Evolutionary conservation across 2,329 filamentous ascomycete species (phyloP).

Genomic region (Geosmithia flava): DNA sequence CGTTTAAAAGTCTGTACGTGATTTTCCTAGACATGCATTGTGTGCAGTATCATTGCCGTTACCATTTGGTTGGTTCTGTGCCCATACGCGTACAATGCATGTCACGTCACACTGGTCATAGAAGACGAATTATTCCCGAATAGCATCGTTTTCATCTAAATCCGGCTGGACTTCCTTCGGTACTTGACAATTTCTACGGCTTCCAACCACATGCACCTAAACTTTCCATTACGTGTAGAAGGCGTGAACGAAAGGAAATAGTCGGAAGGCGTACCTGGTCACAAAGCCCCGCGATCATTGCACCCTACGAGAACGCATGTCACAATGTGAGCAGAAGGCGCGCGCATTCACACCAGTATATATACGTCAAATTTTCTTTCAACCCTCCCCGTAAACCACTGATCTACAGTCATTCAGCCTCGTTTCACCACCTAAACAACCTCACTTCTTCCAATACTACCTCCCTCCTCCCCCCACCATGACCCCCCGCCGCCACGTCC

Average conservation of each 20-base stretch:
- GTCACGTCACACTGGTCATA: no score
- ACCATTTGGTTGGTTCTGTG: no score
- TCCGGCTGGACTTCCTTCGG: background rate
- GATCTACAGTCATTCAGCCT: no score
- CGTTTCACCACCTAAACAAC: background rate
- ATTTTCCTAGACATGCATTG: no score
- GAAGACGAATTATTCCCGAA: background rate
- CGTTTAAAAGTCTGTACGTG: no score
- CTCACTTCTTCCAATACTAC: background rate
- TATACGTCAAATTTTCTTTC: background rate
- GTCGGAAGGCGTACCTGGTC: no score
- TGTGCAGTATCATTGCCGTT: background rate
- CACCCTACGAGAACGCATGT: no score
- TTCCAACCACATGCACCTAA: no score
- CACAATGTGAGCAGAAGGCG: no score
- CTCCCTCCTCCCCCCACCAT: constrained; percentile 3
- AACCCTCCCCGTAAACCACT: no score
- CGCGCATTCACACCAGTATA: background rate
- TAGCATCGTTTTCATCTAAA: background rate
- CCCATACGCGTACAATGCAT: background rate
- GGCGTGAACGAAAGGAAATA: background rate
- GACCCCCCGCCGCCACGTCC: constrained; percentile 9
- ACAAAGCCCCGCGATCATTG: no score
- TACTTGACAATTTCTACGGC: no score
- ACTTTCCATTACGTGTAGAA: background rate